These are phyloP conservation scores for Wallacemonas sp. DNA, from an alignment of 208 protist species.

Conservation along the genomic window DNA sequence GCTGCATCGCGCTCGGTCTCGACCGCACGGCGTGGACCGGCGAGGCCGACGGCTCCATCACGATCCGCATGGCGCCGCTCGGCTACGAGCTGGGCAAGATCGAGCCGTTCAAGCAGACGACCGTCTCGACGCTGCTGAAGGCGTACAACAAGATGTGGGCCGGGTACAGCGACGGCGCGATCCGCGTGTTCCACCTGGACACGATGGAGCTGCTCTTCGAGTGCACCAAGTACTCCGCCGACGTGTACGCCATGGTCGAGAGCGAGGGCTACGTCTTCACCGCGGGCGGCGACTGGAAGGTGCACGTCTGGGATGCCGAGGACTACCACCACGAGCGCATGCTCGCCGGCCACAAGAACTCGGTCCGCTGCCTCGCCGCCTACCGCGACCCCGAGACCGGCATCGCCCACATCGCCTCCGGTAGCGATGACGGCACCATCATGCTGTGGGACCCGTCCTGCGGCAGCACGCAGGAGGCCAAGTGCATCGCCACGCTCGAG, in stretches of 20 bases:
- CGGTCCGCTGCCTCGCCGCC: constrained; percentile 49
- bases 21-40: constrained; percentile 65
- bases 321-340: constrained; percentile 57
- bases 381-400: constrained; percentile 35
- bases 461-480: constrained; percentile 23
- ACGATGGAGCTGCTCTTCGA: constrained; percentile 27
- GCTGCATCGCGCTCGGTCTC: constrained; percentile 53
- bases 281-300: constrained; percentile 71
- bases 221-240: constrained; percentile 59
- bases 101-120: constrained; percentile 17
- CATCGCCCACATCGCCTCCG: constrained; percentile 46
- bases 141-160: constrained; percentile 50
- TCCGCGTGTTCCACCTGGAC: constrained; percentile 46
- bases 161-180: constrained; percentile 61
- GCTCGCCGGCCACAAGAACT: constrained; percentile 63
- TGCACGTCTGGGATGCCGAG: constrained; percentile 62
- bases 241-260: constrained; percentile 46
- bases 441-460: constrained; percentile 52
- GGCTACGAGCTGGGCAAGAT: constrained; percentile 43
- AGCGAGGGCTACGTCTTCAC: constrained; percentile 57
- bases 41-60: constrained; percentile 56
- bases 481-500: constrained; percentile 55
- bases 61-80: constrained; percentile 38
- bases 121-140: constrained; percentile 29
- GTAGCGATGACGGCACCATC: constrained; percentile 64